phyloP scores from a whole-genome alignment of 2,329 filamentous ascomycete genomes.

The Paraphoma sp. region DNA sequence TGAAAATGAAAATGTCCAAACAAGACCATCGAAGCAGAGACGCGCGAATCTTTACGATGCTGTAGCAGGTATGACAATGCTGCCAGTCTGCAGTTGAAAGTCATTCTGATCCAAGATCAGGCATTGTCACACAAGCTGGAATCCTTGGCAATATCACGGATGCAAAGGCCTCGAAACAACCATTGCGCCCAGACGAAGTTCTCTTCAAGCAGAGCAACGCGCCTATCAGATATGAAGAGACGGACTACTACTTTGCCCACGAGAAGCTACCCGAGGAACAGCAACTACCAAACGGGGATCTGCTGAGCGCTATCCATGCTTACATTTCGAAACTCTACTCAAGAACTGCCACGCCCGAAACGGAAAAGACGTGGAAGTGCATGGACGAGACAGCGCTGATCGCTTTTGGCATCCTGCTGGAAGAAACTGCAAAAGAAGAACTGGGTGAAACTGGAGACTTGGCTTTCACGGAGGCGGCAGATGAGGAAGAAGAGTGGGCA shows the following conservation, averaged over 20 bases:
- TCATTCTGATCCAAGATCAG: constrained; percentile 7
- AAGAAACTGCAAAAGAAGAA: constrained; percentile 69
- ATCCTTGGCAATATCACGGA: constrained; percentile 54
- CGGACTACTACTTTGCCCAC: constrained; percentile 74
- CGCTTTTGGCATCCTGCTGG: constrained; percentile 75
- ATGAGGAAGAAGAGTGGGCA: constrained; percentile 22
- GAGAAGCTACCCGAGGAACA: constrained; percentile 60
- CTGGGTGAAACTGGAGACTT: constrained; percentile 72
- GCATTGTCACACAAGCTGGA: constrained; percentile 30
- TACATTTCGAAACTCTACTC: constrained; percentile 73
- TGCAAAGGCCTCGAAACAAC: constrained; percentile 38
- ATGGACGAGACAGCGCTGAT: constrained; percentile 82
- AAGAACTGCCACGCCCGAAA: constrained; percentile 19
- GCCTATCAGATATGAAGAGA: constrained; percentile 71
- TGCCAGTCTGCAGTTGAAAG: not conserved
- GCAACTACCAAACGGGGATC: constrained; percentile 70
- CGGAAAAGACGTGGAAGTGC: constrained; percentile 58
- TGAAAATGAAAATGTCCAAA: constrained; percentile 9
- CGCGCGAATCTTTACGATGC: constrained; percentile 72
- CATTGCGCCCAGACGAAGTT: constrained; percentile 71
- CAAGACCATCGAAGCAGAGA: constrained; percentile 34
- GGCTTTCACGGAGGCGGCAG: constrained; percentile 69
- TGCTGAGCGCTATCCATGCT: constrained; percentile 71
- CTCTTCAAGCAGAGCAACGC: constrained; percentile 71
- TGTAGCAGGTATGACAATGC: constrained; percentile 63